Conservation (phyloP, 371 early-diverging fungal genomes). For the Actinomortierella ambigua region DNA sequence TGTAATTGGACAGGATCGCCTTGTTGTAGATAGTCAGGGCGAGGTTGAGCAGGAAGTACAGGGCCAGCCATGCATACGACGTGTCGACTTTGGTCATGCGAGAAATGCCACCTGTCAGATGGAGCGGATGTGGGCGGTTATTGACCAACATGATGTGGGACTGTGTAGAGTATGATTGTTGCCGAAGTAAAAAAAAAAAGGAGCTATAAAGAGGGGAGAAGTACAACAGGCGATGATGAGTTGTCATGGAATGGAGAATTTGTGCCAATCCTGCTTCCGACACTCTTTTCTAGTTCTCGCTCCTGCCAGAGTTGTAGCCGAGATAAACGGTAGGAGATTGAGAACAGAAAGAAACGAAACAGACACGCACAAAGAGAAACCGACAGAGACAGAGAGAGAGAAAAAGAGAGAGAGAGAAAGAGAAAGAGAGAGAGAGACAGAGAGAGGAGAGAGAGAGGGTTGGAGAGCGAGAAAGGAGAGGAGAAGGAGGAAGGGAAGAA, state of each 20-base stretch:
- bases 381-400: slow-evolving; percentile 1
- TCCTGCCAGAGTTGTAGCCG: too few relatives aligned
- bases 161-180: background rate
- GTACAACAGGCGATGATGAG: slow-evolving; percentile 7
- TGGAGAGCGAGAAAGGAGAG: too few relatives aligned
- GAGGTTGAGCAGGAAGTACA: slow-evolving; percentile 83
- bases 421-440: background rate
- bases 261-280: too few relatives aligned
- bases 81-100: slow-evolving; percentile 41
- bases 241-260: background rate
- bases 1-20: slow-evolving; percentile 71
- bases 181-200: background rate
- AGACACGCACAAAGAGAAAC: background rate
- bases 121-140: slow-evolving; percentile 37
- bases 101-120: slow-evolving; percentile 12
- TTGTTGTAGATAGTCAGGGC: slow-evolving; percentile 87
- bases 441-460: too few relatives aligned
- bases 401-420: background rate
- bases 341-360: background rate
- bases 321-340: background rate
- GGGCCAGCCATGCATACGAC: slow-evolving; percentile 63
- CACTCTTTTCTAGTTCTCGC: too few relatives aligned
- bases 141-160: slow-evolving; percentile 17
- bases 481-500: too few relatives aligned
- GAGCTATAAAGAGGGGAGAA: background rate